These are phyloP conservation scores for Viridothelium virens DNA, from an alignment of 495 filamentous ascomycete species.

Conservation along the genomic window DNA sequence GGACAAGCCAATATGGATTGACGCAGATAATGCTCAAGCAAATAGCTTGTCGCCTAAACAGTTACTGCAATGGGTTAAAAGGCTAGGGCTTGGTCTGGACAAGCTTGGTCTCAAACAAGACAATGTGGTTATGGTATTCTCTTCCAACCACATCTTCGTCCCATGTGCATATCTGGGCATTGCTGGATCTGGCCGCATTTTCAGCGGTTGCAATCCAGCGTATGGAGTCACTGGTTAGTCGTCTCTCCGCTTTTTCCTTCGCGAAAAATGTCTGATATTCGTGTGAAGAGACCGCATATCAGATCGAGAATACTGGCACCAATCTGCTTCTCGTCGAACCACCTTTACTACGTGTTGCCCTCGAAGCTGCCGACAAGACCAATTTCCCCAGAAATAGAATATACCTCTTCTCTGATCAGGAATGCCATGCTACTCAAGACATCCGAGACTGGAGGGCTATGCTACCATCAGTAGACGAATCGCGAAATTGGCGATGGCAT, in stretches of 20 bases:
- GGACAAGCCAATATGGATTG: slow-evolving; percentile 42
- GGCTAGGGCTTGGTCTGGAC: slow-evolving; percentile 39
- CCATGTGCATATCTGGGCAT: slow-evolving; percentile 43
- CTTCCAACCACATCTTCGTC: slow-evolving; percentile 44
- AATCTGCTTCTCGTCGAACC: slow-evolving; percentile 37
- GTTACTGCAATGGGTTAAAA: slow-evolving; percentile 38
- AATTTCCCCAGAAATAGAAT: slow-evolving; percentile 39
- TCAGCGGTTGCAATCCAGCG: slow-evolving; percentile 35
- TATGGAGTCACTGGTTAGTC: slow-evolving; percentile 29
- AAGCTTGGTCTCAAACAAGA: slow-evolving; percentile 32
- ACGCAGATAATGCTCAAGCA: slow-evolving; percentile 34
- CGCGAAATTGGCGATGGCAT: slow-evolving; percentile 43
- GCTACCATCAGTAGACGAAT: slow-evolving; percentile 39
- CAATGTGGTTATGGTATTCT: slow-evolving; percentile 41
- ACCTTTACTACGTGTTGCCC: slow-evolving; percentile 28
- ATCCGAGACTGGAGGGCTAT: slow-evolving; percentile 46
- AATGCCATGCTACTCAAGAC: slow-evolving; percentile 26
- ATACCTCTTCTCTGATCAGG: slow-evolving; percentile 45
- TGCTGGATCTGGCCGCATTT: slow-evolving; percentile 37
- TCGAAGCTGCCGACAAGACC: slow-evolving; percentile 39
- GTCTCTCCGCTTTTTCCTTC: background rate
- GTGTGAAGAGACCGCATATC: slow-evolving; percentile 26
- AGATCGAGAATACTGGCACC: slow-evolving; percentile 37
- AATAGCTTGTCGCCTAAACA: slow-evolving; percentile 36
- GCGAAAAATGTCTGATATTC: background rate